These are phyloP conservation scores for Pyronema domesticum DNA, from an alignment of 495 filamentous ascomycete species.

Conservation along the genomic window DNA sequence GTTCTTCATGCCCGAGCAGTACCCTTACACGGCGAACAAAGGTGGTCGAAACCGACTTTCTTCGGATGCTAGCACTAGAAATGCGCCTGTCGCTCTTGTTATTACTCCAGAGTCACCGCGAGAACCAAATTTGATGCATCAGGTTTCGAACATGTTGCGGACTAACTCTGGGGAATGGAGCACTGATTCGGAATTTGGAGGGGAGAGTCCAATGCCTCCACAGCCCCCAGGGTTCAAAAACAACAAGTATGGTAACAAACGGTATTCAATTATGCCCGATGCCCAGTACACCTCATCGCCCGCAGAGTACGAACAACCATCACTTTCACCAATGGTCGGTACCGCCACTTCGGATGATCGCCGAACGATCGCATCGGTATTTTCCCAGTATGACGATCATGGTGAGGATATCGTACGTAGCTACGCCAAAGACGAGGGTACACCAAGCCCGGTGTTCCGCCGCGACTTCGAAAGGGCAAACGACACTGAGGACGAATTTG, in stretches of 20 bases:
- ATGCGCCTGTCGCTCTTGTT: background rate
- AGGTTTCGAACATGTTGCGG: slow-evolving; percentile 5
- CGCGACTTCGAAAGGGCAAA: slow-evolving; percentile 6
- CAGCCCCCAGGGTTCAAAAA: background rate
- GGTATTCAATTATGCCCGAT: background rate
- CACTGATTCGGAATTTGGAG: background rate
- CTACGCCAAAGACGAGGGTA: slow-evolving; percentile 14
- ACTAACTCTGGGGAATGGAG: slow-evolving; percentile 1
- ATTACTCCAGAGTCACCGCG: slow-evolving; percentile 2
- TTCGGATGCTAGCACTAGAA: background rate
- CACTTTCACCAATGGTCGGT: slow-evolving; percentile 16
- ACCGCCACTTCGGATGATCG: slow-evolving; percentile 18
- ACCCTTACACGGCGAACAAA: slow-evolving; percentile 1
- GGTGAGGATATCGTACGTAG: slow-evolving; percentile 21
- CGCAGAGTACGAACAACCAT: background rate
- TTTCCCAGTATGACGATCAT: slow-evolving; percentile 24
- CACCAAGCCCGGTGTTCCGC: background rate
- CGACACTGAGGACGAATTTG: slow-evolving; percentile 14
- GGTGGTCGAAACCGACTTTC: background rate
- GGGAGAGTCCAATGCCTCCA: slow-evolving; percentile 9
- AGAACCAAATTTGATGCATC: background rate
- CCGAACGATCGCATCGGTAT: slow-evolving; percentile 19
- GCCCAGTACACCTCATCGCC: background rate
- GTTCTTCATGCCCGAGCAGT: slow-evolving; percentile 1
- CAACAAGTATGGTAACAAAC: background rate